Conservation (phyloP, 2,329 filamentous ascomycete species). For the Aspergillus chevalieri region DNA sequence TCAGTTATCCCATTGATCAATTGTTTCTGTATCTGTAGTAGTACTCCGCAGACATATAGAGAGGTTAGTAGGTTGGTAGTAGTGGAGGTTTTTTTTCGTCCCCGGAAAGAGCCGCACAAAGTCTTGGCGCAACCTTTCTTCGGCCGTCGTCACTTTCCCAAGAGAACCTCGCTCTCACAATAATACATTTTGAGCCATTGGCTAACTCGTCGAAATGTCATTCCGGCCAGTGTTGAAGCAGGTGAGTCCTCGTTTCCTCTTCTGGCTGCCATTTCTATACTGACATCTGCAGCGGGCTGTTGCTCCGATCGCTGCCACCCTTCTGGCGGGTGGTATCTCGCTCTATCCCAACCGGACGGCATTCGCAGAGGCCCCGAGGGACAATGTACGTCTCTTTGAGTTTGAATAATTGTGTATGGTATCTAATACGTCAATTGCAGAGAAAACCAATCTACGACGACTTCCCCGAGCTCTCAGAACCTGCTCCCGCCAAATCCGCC, state of each 20-base stretch:
- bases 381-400: conserved; percentile 23
- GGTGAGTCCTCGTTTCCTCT: conserved; percentile 20
- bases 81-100: conserved; percentile 13
- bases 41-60: too few species aligned
- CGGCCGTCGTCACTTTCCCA: conserved; percentile 1
- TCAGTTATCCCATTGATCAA: too few species aligned
- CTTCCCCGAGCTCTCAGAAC: conserved; percentile 21
- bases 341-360: conserved; percentile 36
- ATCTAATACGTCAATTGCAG: conserved; percentile 16
- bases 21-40: too few species aligned
- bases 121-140: conserved; percentile 18
- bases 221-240: conserved; percentile 38
- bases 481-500: conserved; percentile 11
- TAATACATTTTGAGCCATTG: not conserved
- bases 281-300: conserved; percentile 32
- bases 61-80: conserved; percentile 4
- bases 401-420: not conserved
- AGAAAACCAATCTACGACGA: conserved; percentile 41
- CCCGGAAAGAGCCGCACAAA: conserved; percentile 17
- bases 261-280: conserved; percentile 8
- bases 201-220: conserved; percentile 25
- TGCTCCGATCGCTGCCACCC: conserved; percentile 35
- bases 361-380: conserved; percentile 37
- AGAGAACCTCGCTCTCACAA: not conserved
- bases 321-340: conserved; percentile 35